Conservation (phyloP, 2,329 filamentous ascomycete genomes). For the Arthrobotrys sinensis region DNA sequence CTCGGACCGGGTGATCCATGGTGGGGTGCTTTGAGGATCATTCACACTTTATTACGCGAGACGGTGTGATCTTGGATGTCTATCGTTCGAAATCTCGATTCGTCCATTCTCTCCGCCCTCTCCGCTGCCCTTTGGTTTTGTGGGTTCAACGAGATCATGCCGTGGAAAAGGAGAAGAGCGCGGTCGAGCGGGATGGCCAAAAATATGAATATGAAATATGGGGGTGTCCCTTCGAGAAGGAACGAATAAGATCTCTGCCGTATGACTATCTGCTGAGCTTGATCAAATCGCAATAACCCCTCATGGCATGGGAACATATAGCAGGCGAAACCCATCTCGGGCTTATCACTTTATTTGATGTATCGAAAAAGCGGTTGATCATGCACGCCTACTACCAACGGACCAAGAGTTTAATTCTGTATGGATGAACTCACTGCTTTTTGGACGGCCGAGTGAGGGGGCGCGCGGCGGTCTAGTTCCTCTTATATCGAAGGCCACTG, state of each 20-base stretch:
- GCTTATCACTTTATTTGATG: constrained; percentile 54
- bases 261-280: constrained; percentile 61
- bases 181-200: constrained; percentile 42
- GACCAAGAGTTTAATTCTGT: constrained; percentile 57
- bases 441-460: constrained; percentile 49
- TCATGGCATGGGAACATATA: constrained; percentile 49
- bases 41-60: constrained; percentile 60
- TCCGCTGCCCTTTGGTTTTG: constrained; percentile 37
- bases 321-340: constrained; percentile 43
- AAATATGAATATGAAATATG: constrained; percentile 32
- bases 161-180: constrained; percentile 30
- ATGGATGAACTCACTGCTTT: constrained; percentile 42
- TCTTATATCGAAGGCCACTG: constrained; percentile 55
- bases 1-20: constrained; percentile 60
- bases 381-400: constrained; percentile 45
- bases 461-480: constrained; percentile 37
- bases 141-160: constrained; percentile 51
- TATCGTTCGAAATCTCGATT: constrained; percentile 55
- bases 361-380: constrained; percentile 60
- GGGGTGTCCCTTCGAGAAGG: constrained; percentile 44
- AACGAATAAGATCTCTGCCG: constrained; percentile 56
- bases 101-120: constrained; percentile 39
- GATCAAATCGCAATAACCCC: constrained; percentile 62
- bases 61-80: constrained; percentile 58
- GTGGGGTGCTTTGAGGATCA: constrained; percentile 54